phyloP scores from a whole-genome alignment of 208 protist genomes.

The Zelonia costaricensis region DNA sequence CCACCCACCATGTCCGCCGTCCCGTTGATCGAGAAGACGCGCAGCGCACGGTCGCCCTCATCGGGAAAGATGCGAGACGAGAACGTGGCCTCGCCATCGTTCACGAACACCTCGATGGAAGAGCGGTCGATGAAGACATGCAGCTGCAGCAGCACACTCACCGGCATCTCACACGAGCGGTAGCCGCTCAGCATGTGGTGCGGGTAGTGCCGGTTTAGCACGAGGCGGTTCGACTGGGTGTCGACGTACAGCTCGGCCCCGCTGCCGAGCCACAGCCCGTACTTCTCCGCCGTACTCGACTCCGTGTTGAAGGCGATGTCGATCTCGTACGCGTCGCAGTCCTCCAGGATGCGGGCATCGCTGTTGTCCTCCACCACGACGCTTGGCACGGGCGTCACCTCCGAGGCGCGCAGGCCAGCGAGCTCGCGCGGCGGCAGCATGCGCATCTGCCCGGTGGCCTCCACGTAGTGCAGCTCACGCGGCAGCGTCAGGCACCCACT shows the following conservation, averaged over 20 bases:
- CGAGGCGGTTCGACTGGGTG: constrained; percentile 41
- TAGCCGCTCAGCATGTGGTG: constrained; percentile 55
- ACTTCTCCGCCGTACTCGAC: constrained; percentile 49
- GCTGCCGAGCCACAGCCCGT: constrained; percentile 56
- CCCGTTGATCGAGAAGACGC: constrained; percentile 46
- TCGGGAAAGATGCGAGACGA: constrained; percentile 49
- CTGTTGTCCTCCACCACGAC: constrained; percentile 21
- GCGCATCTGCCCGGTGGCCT: constrained; percentile 14
- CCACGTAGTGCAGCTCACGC: constrained; percentile 33
- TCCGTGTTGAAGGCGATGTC: constrained; percentile 39
- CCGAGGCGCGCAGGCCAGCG: constrained; percentile 23
- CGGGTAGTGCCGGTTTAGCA: constrained; percentile 66
- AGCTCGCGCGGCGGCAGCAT: constrained; percentile 47
- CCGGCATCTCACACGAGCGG: constrained; percentile 42
- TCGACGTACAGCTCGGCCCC: constrained; percentile 54
- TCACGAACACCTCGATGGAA: constrained; percentile 63
- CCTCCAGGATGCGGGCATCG: constrained; percentile 20
- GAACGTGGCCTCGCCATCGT: constrained; percentile 42
- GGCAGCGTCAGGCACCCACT: constrained; percentile 36
- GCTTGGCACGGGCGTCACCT: constrained; percentile 9
- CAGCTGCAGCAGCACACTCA: constrained; percentile 34
- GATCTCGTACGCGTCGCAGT: constrained; percentile 47
- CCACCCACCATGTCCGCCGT: constrained; percentile 26
- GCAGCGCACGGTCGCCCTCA: constrained; percentile 33
- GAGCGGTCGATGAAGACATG: constrained; percentile 55